Evolutionary conservation across 495 filamentous ascomycete species (phyloP).

Genomic region (Trichoderma gamsii): DNA sequence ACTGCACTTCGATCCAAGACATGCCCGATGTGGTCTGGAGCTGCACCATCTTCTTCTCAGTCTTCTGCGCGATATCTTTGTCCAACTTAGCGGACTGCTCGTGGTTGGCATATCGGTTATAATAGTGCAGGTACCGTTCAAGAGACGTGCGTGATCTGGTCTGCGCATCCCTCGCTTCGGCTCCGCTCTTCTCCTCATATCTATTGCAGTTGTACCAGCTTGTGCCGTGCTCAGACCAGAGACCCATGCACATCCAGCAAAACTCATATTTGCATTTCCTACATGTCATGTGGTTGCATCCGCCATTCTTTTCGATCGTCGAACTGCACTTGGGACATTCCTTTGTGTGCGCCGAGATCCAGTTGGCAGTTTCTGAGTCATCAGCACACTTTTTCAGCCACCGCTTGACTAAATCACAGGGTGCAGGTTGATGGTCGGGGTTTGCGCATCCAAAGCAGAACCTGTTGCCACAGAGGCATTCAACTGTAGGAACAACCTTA

Average conservation of each 20-base stretch:
- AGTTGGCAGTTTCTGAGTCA: slow-evolving; percentile 96
- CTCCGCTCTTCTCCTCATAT: slow-evolving; percentile 90
- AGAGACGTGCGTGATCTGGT: slow-evolving; percentile 82
- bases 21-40: slow-evolving; percentile 88
- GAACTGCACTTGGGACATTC: slow-evolving; percentile 94
- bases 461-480: slow-evolving; percentile 71
- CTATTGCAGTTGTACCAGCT: slow-evolving; percentile 99
- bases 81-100: slow-evolving; percentile 96
- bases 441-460: slow-evolving; percentile 98
- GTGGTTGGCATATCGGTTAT: slow-evolving; percentile 97
- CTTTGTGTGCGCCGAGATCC: slow-evolving; percentile 98
- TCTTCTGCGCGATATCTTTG: slow-evolving; percentile 92
- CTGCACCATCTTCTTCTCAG: slow-evolving; percentile 97
- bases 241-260: slow-evolving; percentile 99
- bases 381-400: slow-evolving; percentile 99
- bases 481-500: slow-evolving; percentile 81
- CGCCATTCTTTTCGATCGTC: slow-evolving; percentile 98
- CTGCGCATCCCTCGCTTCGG: slow-evolving; percentile 82
- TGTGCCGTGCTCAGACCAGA: slow-evolving; percentile 98
- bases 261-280: slow-evolving; percentile 98
- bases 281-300: slow-evolving; percentile 99
- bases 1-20: slow-evolving; percentile 99
- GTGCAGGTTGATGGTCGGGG: slow-evolving; percentile 87
- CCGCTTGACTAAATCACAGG: slow-evolving; percentile 84
- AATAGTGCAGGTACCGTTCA: slow-evolving; percentile 95